Conservation (phyloP, 257 asterid genomes). For the Solanum pinnatisectum region DNA sequence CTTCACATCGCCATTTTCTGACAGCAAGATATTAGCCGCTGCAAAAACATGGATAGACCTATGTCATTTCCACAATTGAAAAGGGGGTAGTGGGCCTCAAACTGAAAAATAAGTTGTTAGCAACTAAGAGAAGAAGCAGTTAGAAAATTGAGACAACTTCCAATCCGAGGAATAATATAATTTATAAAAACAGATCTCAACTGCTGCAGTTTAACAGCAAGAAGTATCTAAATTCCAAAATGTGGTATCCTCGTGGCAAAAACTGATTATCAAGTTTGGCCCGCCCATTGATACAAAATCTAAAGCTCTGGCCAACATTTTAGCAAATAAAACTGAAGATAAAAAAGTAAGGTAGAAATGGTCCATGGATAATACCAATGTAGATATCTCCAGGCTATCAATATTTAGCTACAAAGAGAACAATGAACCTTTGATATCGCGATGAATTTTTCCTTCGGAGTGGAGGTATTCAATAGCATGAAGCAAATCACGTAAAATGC, state of each 20-base stretch:
- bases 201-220: neutral
- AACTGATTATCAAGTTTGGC: neutral
- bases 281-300: neutral
- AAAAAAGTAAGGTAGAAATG: neutral
- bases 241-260: neutral
- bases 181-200: neutral
- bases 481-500: constrained; percentile 89
- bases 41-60: constrained; percentile 20
- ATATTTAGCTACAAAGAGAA: neutral
- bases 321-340: neutral
- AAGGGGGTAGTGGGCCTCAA: neutral
- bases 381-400: neutral
- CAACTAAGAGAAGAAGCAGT: neutral
- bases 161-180: neutral
- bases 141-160: neutral
- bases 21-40: constrained; percentile 96
- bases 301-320: neutral
- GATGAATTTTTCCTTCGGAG: constrained; percentile 94
- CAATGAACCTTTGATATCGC: constrained; percentile 88
- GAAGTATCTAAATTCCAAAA: constrained; percentile 1
- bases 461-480: constrained; percentile 96
- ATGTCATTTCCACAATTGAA: neutral
- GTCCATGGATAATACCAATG: neutral
- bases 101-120: neutral
- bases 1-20: constrained; percentile 99